A percentile compares a stretch with the other conserved stretches of the same genome.
phyloP scores from a whole-genome alignment of 2,329 filamentous ascomycete species.

The Huntiella abstrusa region DNA sequence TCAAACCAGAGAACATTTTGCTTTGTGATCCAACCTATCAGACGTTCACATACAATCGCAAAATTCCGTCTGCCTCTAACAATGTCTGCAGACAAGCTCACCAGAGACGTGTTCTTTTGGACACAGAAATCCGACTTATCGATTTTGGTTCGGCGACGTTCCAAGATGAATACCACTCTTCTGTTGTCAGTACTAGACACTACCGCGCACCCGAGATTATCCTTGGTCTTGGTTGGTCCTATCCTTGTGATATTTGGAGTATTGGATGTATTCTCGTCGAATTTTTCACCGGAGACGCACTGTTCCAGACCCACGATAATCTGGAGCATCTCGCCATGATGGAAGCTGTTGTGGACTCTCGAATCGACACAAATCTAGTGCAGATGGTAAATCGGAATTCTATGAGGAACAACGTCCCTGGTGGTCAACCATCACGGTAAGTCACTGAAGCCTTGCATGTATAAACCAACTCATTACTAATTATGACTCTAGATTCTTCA shows the following conservation, averaged over 20 bases:
- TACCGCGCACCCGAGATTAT: slow-evolving; percentile 56
- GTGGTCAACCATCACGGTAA: slow-evolving; percentile 47
- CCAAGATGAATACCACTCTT: slow-evolving; percentile 54
- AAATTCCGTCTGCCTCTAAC: slow-evolving; percentile 47
- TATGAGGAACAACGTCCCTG: slow-evolving; percentile 28
- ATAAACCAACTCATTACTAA: not conserved
- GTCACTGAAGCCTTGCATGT: slow-evolving; percentile 12
- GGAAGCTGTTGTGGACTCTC: slow-evolving; percentile 44
- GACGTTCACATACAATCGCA: slow-evolving; percentile 51
- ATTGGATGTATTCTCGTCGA: slow-evolving; percentile 56
- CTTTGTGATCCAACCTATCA: slow-evolving; percentile 47
- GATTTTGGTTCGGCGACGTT: slow-evolving; percentile 57
- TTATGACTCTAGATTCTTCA: slow-evolving; percentile 38
- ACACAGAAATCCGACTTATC: slow-evolving; percentile 51
- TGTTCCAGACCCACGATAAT: slow-evolving; percentile 57
- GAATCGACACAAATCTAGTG: slow-evolving; percentile 41
- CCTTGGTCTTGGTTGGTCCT: slow-evolving; percentile 51
- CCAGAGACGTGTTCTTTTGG: slow-evolving; percentile 44
- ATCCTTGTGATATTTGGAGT: slow-evolving; percentile 55
- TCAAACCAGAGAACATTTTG: slow-evolving; percentile 54
- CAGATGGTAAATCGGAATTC: slow-evolving; percentile 36
- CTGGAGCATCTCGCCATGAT: slow-evolving; percentile 60
- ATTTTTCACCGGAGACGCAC: slow-evolving; percentile 51
- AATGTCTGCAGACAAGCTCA: slow-evolving; percentile 41
- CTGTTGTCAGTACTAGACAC: slow-evolving; percentile 50